Evolutionary conservation across 1,139 yeast species (phyloP).

Genomic region (Taiozyma sp.): DNA sequence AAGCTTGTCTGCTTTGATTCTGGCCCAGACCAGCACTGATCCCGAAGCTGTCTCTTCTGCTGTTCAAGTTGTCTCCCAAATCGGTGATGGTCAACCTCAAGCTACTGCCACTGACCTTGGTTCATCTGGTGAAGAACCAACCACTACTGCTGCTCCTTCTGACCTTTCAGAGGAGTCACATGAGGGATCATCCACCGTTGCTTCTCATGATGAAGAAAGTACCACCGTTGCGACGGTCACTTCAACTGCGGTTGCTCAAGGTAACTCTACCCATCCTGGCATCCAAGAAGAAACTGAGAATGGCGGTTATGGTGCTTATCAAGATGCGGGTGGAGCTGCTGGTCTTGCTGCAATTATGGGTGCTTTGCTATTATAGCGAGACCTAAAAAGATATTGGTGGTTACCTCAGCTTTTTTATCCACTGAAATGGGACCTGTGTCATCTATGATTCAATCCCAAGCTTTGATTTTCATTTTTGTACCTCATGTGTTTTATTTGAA

Average conservation of each 20-base stretch:
- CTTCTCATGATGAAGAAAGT: neutral
- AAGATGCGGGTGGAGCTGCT: constrained; percentile 3
- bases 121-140: constrained; percentile 2
- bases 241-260: constrained; percentile 2
- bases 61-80: constrained; percentile 20
- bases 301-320: constrained; percentile 9
- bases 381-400: neutral
- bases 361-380: constrained; percentile 13
- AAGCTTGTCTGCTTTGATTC: constrained; percentile 5
- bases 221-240: neutral
- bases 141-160: constrained; percentile 1
- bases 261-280: constrained; percentile 8
- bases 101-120: constrained; percentile 10
- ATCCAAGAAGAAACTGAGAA: constrained; percentile 11
- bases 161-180: neutral
- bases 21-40: constrained; percentile 1
- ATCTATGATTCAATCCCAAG: neutral
- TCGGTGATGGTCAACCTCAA: constrained; percentile 28
- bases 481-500: neutral
- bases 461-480: neutral
- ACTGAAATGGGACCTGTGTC: neutral
- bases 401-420: neutral
- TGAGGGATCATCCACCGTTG: constrained; percentile 7
- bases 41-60: constrained; percentile 1
- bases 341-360: constrained; percentile 17